These are phyloP conservation scores for Chlamydomonas eustigma DNA, from an alignment of 139 green algal species.

Conservation along the genomic window DNA sequence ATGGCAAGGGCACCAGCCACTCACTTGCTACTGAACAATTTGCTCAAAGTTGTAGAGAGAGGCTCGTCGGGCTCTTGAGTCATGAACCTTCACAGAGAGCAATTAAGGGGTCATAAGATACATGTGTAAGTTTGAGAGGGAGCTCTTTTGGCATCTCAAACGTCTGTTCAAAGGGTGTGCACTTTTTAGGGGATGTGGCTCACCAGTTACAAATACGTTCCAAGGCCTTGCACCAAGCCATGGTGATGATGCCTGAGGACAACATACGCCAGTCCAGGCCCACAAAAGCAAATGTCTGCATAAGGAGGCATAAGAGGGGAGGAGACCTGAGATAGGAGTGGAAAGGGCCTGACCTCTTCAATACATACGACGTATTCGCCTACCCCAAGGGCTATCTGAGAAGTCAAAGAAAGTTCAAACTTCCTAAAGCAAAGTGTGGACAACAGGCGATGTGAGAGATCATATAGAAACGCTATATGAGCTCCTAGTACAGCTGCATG, in stretches of 20 bases:
- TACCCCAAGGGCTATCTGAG: too few species aligned
- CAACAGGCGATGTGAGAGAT: too few species aligned
- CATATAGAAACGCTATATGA: too few species aligned
- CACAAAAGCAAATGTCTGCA: conserved; percentile 21
- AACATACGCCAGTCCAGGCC: conserved; percentile 35
- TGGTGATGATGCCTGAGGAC: conserved; percentile 23
- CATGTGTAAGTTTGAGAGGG: background rate
- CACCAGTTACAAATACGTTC: conserved; percentile 41
- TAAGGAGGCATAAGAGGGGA: background rate
- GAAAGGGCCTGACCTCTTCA: too few species aligned
- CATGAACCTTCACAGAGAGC: conserved; percentile 7
- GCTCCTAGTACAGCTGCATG: too few species aligned
- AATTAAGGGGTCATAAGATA: background rate
- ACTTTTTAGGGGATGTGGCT: background rate
- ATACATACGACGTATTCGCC: too few species aligned
- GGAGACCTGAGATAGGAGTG: background rate
- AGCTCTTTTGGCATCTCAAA: too few species aligned
- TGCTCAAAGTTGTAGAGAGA: conserved; percentile 27
- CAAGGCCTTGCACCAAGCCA: conserved; percentile 26
- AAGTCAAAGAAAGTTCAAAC: too few species aligned
- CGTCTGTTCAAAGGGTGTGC: too few species aligned
- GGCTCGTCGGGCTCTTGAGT: conserved; percentile 22
- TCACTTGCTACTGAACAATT: conserved; percentile 23
- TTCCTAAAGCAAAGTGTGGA: too few species aligned
- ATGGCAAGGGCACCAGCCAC: too few species aligned